phyloP scores from a whole-genome alignment of 2,329 filamentous ascomycete genomes.

The Sclerotinia spermophila region DNA sequence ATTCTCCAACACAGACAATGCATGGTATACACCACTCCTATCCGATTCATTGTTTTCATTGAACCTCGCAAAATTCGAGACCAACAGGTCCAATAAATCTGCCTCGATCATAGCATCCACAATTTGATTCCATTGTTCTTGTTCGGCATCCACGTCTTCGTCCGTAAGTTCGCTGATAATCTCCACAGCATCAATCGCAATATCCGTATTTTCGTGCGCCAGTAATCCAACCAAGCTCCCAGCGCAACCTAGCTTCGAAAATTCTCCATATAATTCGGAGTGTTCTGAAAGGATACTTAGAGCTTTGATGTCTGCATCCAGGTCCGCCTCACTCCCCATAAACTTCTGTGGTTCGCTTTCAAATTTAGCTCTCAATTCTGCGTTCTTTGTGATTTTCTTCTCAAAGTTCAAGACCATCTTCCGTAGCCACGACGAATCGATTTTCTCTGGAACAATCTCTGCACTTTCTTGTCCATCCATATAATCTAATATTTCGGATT shows the following conservation, averaged over 20 bases:
- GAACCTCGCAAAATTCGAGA: slow-evolving; percentile 74
- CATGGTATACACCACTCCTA: slow-evolving; percentile 80
- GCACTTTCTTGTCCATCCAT: slow-evolving; percentile 64
- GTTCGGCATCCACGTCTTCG: slow-evolving; percentile 80
- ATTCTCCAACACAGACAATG: slow-evolving; percentile 79
- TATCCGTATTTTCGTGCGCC: slow-evolving; percentile 94
- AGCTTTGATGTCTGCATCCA: slow-evolving; percentile 83
- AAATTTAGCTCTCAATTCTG: slow-evolving; percentile 81
- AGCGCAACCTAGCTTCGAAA: slow-evolving; percentile 70
- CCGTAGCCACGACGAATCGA: slow-evolving; percentile 80
- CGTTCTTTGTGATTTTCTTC: slow-evolving; percentile 85
- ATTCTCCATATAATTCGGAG: slow-evolving; percentile 75
- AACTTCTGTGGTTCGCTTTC: slow-evolving; percentile 78
- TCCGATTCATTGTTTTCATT: slow-evolving; percentile 75
- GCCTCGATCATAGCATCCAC: slow-evolving; percentile 65
- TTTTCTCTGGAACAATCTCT: slow-evolving; percentile 59
- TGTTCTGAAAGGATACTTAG: slow-evolving; percentile 86
- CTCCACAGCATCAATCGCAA: slow-evolving; percentile 87
- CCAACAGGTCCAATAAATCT: slow-evolving; percentile 69
- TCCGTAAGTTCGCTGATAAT: slow-evolving; percentile 89
- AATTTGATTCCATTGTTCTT: slow-evolving; percentile 75
- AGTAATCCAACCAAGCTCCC: slow-evolving; percentile 74
- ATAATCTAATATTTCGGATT: slow-evolving; percentile 81
- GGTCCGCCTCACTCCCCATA: slow-evolving; percentile 79
- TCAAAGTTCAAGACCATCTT: slow-evolving; percentile 81